Conservation (phyloP, 2,329 filamentous ascomycete species). For the Laburnicola sp. region DNA sequence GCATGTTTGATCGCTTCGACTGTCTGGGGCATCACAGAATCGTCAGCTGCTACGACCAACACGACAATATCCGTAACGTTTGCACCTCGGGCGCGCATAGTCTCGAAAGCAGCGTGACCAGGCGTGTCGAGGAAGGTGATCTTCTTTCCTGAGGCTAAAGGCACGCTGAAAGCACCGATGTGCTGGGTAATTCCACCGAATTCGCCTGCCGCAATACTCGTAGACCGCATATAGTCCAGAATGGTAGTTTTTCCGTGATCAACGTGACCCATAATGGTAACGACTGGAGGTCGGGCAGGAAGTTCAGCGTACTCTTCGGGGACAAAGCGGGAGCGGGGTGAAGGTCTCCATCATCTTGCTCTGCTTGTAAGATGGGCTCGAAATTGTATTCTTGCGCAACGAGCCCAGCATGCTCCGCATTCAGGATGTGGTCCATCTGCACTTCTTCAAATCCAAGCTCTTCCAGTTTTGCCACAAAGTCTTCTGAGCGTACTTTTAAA, state of each 20-base stretch:
- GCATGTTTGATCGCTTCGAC: conserved; percentile 96
- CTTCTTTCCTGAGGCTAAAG: conserved; percentile 76
- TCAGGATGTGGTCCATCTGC: conserved; percentile 80
- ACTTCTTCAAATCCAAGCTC: conserved; percentile 92
- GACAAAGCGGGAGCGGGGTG: conserved; percentile 59
- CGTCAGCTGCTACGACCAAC: conserved; percentile 92
- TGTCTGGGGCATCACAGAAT: conserved; percentile 96
- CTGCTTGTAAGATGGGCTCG: conserved; percentile 73
- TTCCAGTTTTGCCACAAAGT: conserved; percentile 75
- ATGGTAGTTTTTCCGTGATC: conserved; percentile 98
- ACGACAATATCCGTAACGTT: conserved; percentile 97
- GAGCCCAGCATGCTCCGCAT: conserved; percentile 84
- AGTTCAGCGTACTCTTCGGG: conserved; percentile 65
- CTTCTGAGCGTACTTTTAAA: conserved; percentile 68
- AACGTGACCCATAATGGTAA: conserved; percentile 99
- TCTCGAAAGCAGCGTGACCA: conserved; percentile 91
- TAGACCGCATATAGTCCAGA: conserved; percentile 88
- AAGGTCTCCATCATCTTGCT: conserved; percentile 69
- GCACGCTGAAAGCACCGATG: conserved; percentile 94
- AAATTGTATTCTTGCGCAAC: conserved; percentile 92
- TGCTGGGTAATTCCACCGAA: conserved; percentile 98
- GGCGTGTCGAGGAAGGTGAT: conserved; percentile 98
- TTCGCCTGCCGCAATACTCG: conserved; percentile 85
- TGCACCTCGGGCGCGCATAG: conserved; percentile 93
- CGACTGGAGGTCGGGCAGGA: conserved; percentile 81